Evolutionary conservation across 345 rosid species (phyloP).

Genomic region (Gossypium anomalum): DNA sequence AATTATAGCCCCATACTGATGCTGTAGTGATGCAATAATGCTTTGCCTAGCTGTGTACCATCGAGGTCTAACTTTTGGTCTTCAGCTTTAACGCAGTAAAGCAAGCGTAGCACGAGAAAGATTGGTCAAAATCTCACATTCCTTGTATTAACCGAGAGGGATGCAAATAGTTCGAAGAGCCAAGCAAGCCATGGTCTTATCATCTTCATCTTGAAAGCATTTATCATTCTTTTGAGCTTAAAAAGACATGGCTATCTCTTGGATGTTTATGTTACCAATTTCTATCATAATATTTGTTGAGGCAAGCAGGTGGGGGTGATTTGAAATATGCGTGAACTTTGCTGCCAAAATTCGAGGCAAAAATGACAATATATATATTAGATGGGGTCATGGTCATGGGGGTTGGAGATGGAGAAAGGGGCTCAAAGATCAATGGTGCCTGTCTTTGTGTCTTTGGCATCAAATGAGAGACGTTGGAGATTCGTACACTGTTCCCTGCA

Average conservation of each 20-base stretch:
- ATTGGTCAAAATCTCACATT: too few relatives aligned
- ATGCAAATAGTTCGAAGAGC: too few relatives aligned
- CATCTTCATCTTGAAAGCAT: neutral
- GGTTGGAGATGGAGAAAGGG: neutral
- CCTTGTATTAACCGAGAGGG: too few relatives aligned
- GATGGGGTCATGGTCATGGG: neutral
- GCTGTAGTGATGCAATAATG: neutral
- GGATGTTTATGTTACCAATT: too few relatives aligned
- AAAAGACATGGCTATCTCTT: neutral
- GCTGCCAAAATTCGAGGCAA: neutral
- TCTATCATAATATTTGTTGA: too few relatives aligned
- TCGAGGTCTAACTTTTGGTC: too few relatives aligned
- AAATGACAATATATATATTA: neutral
- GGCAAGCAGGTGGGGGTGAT: too few relatives aligned
- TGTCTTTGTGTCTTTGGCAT: neutral
- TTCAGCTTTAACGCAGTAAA: too few relatives aligned
- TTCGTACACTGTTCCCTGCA: constrained; percentile 11
- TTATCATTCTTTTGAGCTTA: neutral
- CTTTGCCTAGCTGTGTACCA: neutral
- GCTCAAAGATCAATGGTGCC: neutral
- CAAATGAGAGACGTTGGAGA: constrained; percentile 16
- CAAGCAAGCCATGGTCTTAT: too few relatives aligned
- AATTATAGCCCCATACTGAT: neutral
- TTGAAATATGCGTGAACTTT: neutral
- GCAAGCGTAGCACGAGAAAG: too few relatives aligned